Conservation (phyloP, 352 stramenopile genomes). For the Labyrinthula sp. region DNA sequence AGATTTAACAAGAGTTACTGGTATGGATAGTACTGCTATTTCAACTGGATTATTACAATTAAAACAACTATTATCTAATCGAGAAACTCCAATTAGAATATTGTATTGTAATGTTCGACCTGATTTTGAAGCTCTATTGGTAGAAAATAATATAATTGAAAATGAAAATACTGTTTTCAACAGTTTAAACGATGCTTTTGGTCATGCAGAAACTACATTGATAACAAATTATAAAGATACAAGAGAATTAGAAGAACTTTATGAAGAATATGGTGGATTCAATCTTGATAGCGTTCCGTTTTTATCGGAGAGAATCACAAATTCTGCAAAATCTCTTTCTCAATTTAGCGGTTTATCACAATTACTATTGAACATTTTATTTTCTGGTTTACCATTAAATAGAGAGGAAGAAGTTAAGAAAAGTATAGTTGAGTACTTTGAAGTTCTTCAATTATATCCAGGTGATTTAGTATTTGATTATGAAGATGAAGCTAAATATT, state of each 20-base stretch:
- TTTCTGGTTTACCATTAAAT: too few relatives aligned
- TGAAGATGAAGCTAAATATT: too few relatives aligned
- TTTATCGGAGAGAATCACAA: constrained; percentile 1
- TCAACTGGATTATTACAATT: constrained; percentile 23
- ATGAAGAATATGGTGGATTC: neutral
- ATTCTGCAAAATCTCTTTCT: constrained; percentile 12
- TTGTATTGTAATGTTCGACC: constrained; percentile 18
- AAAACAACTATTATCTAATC: constrained; percentile 12
- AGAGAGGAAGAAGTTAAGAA: too few relatives aligned
- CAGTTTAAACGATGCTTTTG: constrained; percentile 12
- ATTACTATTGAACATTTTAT: too few relatives aligned
- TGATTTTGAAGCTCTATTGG: constrained; percentile 21
- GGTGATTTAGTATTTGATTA: too few relatives aligned
- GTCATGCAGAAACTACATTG: constrained; percentile 11
- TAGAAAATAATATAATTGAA: constrained; percentile 14
- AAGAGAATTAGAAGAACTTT: neutral
- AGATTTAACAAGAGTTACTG: constrained; percentile 57
- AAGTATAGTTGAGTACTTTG: too few relatives aligned
- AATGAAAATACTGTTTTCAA: constrained; percentile 9
- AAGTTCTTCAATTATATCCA: too few relatives aligned
- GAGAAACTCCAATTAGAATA: constrained; percentile 11
- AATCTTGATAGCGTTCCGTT: neutral
- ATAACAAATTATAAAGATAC: neutral
- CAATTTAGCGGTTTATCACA: too few relatives aligned
- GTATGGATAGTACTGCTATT: constrained; percentile 55